These are phyloP conservation scores for Colletotrichum filicis DNA, from an alignment of 2,329 filamentous ascomycete species.

Conservation along the genomic window DNA sequence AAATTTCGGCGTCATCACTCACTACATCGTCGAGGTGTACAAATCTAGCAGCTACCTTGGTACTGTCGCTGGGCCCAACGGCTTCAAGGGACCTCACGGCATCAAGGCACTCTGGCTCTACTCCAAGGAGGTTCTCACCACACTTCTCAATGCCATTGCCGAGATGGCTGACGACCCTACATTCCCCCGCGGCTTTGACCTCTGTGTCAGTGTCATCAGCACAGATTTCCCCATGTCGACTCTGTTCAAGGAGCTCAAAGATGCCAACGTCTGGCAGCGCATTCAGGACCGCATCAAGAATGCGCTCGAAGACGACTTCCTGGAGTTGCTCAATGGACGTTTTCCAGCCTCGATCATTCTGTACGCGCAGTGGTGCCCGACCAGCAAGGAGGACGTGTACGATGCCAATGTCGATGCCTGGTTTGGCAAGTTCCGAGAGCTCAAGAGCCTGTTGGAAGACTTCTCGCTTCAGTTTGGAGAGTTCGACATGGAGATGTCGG, in stretches of 20 bases:
- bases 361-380: conserved; percentile 61
- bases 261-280: conserved; percentile 34
- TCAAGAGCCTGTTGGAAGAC: conserved; percentile 40
- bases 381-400: conserved; percentile 47
- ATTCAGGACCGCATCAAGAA: conserved; percentile 48
- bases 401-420: conserved; percentile 46
- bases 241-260: conserved; percentile 48
- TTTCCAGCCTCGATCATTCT: conserved; percentile 56
- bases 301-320: conserved; percentile 49
- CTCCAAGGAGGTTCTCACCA: conserved; percentile 48
- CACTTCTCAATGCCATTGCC: conserved; percentile 51
- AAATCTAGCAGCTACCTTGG: conserved; percentile 27
- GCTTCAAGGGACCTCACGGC: conserved; percentile 50
- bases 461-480: conserved; percentile 44
- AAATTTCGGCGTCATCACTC: conserved; percentile 66
- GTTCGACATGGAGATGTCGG: conserved; percentile 54
- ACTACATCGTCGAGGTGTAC: conserved; percentile 60
- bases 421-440: conserved; percentile 45
- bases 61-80: conserved; percentile 8
- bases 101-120: conserved; percentile 56
- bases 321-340: conserved; percentile 46
- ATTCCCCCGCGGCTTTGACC: conserved; percentile 58
- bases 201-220: conserved; percentile 58
- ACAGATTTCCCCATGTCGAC: conserved; percentile 49
- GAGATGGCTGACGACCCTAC: conserved; percentile 56